Percentiles rank a stretch among this genome's conserved stretches.
Conservation (phyloP, 495 filamentous ascomycete species). For the Annulohypoxylon nitens region DNA sequence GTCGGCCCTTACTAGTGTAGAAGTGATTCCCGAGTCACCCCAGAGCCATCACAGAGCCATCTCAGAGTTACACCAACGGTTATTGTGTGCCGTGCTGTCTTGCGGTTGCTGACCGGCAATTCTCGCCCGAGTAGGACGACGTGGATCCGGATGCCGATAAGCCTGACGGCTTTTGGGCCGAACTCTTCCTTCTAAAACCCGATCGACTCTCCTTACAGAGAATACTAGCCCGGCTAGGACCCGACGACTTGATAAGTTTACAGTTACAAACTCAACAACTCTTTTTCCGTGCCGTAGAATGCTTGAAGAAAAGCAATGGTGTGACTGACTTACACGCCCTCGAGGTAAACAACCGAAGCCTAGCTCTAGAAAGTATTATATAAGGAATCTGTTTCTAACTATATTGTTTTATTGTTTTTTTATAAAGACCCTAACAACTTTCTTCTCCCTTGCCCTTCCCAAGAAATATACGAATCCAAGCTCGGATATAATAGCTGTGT, state of each 20-base stretch:
- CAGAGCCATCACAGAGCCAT: too few species aligned
- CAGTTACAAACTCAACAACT: slow-evolving; percentile 83
- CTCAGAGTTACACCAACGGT: too few species aligned
- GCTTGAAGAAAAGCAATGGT: slow-evolving; percentile 71
- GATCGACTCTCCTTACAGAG: slow-evolving; percentile 74
- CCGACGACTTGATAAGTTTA: slow-evolving; percentile 80
- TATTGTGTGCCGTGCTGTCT: neutral
- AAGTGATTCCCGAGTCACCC: too few species aligned
- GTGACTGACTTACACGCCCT: slow-evolving; percentile 84
- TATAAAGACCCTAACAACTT: slow-evolving; percentile 87
- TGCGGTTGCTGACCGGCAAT: slow-evolving; percentile 29
- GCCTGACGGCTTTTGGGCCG: slow-evolving; percentile 93
- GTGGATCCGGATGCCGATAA: slow-evolving; percentile 71
- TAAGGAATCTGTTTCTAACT: slow-evolving; percentile 34
- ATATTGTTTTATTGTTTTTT: neutral
- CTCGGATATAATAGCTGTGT: slow-evolving; percentile 89
- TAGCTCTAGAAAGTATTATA: neutral
- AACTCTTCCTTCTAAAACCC: slow-evolving; percentile 91
- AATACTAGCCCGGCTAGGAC: slow-evolving; percentile 74
- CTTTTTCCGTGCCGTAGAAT: slow-evolving; percentile 77
- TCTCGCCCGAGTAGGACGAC: slow-evolving; percentile 54
- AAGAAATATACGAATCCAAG: slow-evolving; percentile 97
- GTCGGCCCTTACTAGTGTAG: slow-evolving; percentile 21
- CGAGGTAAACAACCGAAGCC: slow-evolving; percentile 69
- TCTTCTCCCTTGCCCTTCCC: slow-evolving; percentile 80